Evolutionary conservation across 2,329 filamentous ascomycete species (phyloP), one percentile per base, ranked within the genome.

Genomic region (Ophiosphaerella narmari): DNA sequence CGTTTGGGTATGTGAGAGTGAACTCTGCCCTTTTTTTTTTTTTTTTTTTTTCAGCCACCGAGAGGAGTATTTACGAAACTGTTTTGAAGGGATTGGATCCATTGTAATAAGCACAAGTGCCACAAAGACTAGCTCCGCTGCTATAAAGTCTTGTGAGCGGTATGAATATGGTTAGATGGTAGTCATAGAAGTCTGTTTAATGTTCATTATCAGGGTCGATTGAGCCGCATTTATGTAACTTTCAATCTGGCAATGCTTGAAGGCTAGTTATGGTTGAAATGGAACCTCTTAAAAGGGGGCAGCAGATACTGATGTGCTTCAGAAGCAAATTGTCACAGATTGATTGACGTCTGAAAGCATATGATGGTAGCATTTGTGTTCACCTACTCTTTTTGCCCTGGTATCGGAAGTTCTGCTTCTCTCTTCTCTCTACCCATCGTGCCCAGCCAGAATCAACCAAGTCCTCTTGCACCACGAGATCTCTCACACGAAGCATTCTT

Each of bases 371-470:
- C 26, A 21, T 29, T 7, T 14, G n/a, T 7, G 18, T 36, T 63
- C 44, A 66, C 41, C 40, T 65, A 31, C 38, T 50, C 44, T 68
- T 68, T 59, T 68, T 69, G 41, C 54, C 52, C 40, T 67, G 67
- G 3, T 58, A 58, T 16, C 51, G 54, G 21, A 64, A 59, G 9
- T 43, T 35, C 11, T 59, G 55, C 33, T 60, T 62, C 49, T 58
- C 65, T 48, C 75, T 75, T 47, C 75, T 72, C 41, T 79, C 78
- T 72, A 93, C 87, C 91, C 92, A 97, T 70, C 89, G 87, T 75
- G 92, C 90, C 93, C 93, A 99, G 2, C 94, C 94, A 36, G 91
- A 88, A 76, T 96, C 91, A 31, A 87, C 87, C 62, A 96, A 75
- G 74, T 97, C 93, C 75, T 97, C 93, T 70, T 88, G 87, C 6